These are phyloP conservation scores for Annulohypoxylon nitens DNA, from an alignment of 495 filamentous ascomycete species.

Conservation along the genomic window DNA sequence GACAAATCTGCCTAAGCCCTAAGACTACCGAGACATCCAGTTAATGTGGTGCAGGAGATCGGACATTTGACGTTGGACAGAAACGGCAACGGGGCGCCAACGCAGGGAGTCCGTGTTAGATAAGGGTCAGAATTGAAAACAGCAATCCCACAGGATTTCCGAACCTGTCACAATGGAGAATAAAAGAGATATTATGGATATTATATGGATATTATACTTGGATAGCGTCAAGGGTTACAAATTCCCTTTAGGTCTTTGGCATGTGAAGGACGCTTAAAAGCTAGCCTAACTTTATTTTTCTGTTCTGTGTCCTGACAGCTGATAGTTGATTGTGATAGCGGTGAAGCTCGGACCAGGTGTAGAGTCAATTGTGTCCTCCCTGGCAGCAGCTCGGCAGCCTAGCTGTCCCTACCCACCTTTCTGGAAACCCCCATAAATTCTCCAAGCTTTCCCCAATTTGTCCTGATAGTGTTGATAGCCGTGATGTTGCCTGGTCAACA, in stretches of 20 bases:
- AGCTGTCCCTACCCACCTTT: not conserved
- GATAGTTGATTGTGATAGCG: not conserved
- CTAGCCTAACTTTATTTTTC: not conserved
- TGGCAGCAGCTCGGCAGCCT: too few relatives aligned
- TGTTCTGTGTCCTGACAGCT: not conserved
- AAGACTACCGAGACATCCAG: conserved; percentile 41
- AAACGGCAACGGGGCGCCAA: conserved; percentile 15
- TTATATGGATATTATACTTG: not conserved
- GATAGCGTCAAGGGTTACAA: conserved; percentile 22
- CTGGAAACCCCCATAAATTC: conserved; percentile 4
- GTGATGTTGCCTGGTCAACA: conserved; percentile 37
- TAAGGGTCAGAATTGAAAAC: not conserved
- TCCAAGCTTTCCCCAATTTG: conserved; percentile 29
- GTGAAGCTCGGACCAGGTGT: conserved; percentile 24
- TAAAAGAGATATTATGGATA: not conserved
- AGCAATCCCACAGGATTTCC: conserved; percentile 13
- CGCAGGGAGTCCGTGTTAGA: not conserved
- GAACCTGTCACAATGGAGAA: conserved; percentile 25
- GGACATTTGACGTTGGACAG: conserved; percentile 1
- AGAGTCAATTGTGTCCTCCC: not conserved
- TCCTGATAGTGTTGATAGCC: conserved; percentile 1
- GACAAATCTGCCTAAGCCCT: conserved; percentile 17
- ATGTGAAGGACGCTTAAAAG: conserved; percentile 45
- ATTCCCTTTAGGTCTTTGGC: conserved; percentile 18
- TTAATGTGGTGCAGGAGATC: not conserved